Evolutionary conservation across 768 basidiomycete genomes (phyloP).

Genomic region (Phylloporus rhodoxanthus): DNA sequence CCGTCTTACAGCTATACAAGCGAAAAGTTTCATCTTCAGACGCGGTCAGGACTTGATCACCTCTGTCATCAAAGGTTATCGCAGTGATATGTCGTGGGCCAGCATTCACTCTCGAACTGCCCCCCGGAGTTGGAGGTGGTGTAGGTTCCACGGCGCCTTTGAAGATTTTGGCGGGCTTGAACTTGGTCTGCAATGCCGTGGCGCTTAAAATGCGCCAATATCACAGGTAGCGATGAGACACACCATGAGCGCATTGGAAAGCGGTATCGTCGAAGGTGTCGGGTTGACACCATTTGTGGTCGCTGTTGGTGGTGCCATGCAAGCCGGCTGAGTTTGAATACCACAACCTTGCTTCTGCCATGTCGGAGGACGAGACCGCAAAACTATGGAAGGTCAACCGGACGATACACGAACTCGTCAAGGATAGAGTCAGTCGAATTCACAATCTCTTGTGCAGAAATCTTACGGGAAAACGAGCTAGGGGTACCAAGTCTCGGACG

Average conservation of each 20-base stretch:
- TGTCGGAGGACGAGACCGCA: conserved; percentile 79
- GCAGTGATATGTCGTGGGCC: conserved; percentile 77
- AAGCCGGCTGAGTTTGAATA: conserved; percentile 54
- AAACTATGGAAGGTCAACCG: conserved; percentile 94
- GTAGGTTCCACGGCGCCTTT: conserved; percentile 66
- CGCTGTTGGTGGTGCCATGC: conserved; percentile 38
- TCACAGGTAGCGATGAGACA: background rate
- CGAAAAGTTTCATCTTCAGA: conserved; percentile 91
- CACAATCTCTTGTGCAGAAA: conserved; percentile 2
- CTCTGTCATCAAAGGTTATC: conserved; percentile 85
- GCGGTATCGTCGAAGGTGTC: conserved; percentile 34
- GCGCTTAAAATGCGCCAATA: background rate
- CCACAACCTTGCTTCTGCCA: conserved; percentile 32
- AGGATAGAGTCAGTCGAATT: conserved; percentile 67
- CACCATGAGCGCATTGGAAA: conserved; percentile 52
- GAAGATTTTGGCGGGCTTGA: conserved; percentile 89
- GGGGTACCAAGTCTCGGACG: conserved; percentile 92
- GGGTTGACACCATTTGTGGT: conserved; percentile 29
- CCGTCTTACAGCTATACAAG: conserved; percentile 81
- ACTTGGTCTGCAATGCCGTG: conserved; percentile 44
- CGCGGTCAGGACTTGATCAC: conserved; percentile 80
- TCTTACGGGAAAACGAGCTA: conserved; percentile 32
- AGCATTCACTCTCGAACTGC: conserved; percentile 30
- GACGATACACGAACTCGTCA: conserved; percentile 93
- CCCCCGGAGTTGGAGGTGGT: conserved; percentile 43